These are phyloP conservation scores for Lagerstroemia speciosa DNA, from an alignment of 345 rosid species.

Conservation along the genomic window DNA sequence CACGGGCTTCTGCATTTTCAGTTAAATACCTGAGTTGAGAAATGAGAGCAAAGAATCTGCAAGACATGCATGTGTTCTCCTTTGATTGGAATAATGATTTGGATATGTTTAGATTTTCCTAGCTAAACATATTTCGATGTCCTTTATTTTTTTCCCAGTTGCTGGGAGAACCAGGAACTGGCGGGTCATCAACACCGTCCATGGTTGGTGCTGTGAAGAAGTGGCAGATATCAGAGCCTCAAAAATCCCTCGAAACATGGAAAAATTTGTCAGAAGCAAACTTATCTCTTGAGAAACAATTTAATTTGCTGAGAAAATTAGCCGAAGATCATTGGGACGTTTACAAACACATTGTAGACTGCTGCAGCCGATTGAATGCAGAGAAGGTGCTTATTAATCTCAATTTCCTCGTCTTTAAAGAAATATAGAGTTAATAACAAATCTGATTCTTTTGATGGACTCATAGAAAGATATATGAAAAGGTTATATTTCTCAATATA, in stretches of 20 bases:
- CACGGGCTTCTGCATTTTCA: not conserved
- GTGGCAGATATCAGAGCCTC: constrained; percentile 88
- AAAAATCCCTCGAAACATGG: constrained; percentile 70
- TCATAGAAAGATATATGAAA: not conserved
- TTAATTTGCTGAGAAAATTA: constrained; percentile 51
- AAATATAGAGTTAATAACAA: not conserved
- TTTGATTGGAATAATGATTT: not conserved
- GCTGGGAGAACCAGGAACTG: constrained; percentile 91
- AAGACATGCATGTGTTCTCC: not conserved
- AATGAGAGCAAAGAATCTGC: not conserved
- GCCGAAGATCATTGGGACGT: constrained; percentile 67
- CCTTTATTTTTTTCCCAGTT: constrained; percentile 36
- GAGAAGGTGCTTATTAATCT: constrained; percentile 47
- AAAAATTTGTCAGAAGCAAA: constrained; percentile 68
- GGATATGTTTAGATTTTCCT: not conserved
- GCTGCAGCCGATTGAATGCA: constrained; percentile 54
- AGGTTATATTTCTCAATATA: not conserved
- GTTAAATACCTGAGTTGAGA: not conserved
- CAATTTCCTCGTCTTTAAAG: not conserved
- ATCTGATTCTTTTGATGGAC: not conserved
- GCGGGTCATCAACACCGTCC: constrained; percentile 96
- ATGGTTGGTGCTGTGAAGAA: constrained; percentile 97
- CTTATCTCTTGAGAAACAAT: constrained; percentile 59
- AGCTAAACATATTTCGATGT: not conserved
- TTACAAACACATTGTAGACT: constrained; percentile 47